Evolutionary conservation across 768 basidiomycete species (phyloP), one percentile per base, ranked within the genome.

Genomic region (Suillus occidentalis): DNA sequence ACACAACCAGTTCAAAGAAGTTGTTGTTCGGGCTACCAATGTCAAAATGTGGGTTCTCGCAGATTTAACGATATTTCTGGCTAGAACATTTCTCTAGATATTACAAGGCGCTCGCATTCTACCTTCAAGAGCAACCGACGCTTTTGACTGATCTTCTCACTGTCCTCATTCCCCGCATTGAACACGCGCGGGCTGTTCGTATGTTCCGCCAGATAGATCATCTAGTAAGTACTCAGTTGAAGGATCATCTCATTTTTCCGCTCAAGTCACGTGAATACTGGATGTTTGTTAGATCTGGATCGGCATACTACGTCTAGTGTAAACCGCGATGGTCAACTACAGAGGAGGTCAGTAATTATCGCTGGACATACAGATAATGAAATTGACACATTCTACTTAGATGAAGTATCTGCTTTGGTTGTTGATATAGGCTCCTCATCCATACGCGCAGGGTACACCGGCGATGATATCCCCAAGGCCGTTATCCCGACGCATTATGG

Each of bases 1-100:
- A 64, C 97, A 99, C 81, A 96, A 94, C 72, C 97, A 98, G 77
- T 99, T 99, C 89, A 99, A 99, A 84, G 97, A 99, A 70, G 90
- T 97, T 64, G 86, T 97, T 63, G 93, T 98, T 73, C 92, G 96
- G 65, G 96, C 92, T 25, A 96, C 97, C 57, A 99, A 99, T 72
- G 87, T 99, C 67, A 97, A 99, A 80, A 98, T 99, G 92, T 92
- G 76, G 65, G 87, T 70, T 31, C 6, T 43, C 34, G 47, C 50
- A 14, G 6, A 59, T 42, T 10, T 59, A 28, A 63, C 16, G 8
- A 59, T 52, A 12, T 28, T 43, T 28, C 62, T 42, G 42, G 56
- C 36, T 28, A 34, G 43, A 31, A 10, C 42, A n/a, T 25, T 1
- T 53, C 60, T 60, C 50, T 64, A 94, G 93, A 68, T 98, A 97